These are phyloP conservation scores for Paramecium sonneborni DNA, from an alignment of 73 alveolate genomes.

Conservation along the genomic window DNA sequence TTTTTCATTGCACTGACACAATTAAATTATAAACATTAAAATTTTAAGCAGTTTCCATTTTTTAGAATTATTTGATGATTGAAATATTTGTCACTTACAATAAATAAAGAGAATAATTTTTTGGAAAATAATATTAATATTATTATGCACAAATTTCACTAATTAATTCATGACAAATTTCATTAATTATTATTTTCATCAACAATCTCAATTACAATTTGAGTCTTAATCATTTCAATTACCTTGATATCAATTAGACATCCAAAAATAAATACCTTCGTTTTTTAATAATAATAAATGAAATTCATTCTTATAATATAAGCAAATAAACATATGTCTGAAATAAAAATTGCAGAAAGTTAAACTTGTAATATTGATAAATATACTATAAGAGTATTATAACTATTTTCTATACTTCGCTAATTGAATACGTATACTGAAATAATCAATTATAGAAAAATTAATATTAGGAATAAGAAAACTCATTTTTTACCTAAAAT, in stretches of 20 bases:
- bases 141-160: neutral
- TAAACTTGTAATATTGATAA: constrained; percentile 3
- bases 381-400: neutral
- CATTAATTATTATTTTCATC: neutral
- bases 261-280: neutral
- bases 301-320: neutral
- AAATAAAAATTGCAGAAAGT: constrained; percentile 20
- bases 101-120: neutral
- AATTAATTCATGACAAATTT: neutral
- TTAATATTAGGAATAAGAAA: neutral
- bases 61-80: neutral
- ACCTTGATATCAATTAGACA: too few relatives aligned
- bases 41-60: neutral
- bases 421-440: constrained; percentile 7
- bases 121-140: neutral
- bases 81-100: neutral
- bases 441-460: neutral
- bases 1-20: neutral
- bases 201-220: neutral
- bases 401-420: neutral
- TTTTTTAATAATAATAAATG: neutral
- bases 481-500: constrained; percentile 24
- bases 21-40: neutral
- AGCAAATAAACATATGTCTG: neutral
- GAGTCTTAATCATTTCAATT: too few relatives aligned